Evolutionary conservation across 1,284 basidiomycete species (phyloP), one percentile per base, ranked within the genome.

Genomic region (Sporisorium exsertum): DNA sequence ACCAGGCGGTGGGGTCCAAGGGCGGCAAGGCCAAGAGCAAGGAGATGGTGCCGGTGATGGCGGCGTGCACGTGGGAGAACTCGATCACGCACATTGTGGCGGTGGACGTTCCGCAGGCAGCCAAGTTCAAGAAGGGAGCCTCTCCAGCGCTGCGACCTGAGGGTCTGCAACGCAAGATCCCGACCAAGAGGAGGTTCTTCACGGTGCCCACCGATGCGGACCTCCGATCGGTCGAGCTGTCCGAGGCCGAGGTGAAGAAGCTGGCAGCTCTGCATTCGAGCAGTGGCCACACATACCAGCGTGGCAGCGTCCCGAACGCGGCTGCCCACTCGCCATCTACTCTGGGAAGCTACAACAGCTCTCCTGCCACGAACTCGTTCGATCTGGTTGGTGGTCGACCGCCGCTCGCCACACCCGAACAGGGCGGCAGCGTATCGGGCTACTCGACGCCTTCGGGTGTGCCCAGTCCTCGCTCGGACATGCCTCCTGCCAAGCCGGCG

Each of bases 61-160:
- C 76, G 2, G 70, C 67, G 12, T 81, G 80, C 65, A 58, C 68
- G 13, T 80, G 78, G 80, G 78, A 80, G 60, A 72, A 64, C 49
- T 80, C 78, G 43, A 56, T 42, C 24, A 64, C 71, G 9, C 62
- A 73, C 55, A 32, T 79, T 3, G 72, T 79, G 7, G 59, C 69
- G 6, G 64, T 75, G 7, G 62, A 77, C 5, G 57, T 79, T 4
- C 78, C 75, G 2, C 78, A 72, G 10, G 61, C 61, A 3, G 78
- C 74, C 43, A 71, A 60, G 43, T 71, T 73, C 58, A 79, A 71
- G 54, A 71, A 69, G 49, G 66, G 64, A 16, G 49, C 53, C 1
- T 37, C 51, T 33, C 67, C 73, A 1, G 40, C 61, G 9, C 40
- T 72, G 32, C 37, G 68, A 12, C 64, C 70, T 3, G 64, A 71